Evolutionary conservation across 345 rosid genomes (phyloP), one percentile per base, ranked within the genome.

Genomic region (Nephelium lappaceum): DNA sequence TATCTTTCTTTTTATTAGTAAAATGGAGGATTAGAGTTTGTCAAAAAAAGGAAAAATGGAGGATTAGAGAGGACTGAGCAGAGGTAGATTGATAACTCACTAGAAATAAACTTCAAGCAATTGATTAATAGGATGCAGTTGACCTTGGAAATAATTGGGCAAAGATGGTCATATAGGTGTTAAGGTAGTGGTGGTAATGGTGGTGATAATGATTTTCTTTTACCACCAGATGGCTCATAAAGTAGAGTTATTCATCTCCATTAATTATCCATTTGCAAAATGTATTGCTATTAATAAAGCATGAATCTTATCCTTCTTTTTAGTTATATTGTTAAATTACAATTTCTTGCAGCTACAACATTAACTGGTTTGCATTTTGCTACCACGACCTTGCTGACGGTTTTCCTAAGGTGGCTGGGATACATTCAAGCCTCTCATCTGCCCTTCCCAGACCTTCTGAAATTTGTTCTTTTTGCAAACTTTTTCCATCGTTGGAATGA

Each of bases 401-500:
- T 72, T 84, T 85, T 87, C 80, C 84, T 96, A 45, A 86, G 94
- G 84, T 91, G 96, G 93, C 84, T 92, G 82, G 99, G 98, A 57
- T 95, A 91, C 85, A 94, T 95, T 78, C 99, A 95, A 79, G 74
- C 98, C 78, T 92, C 97, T 81, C 97, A 93, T 86, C 93, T 95
- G 69, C 99, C 98, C 23, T 75, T 92, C 27, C 72, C 80, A 9
- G 98, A 95, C 84, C 97, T 92, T 85, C 76, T 91, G 78, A 95
- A 91, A 73, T 95, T 95, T 69, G 88, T 95, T 80, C 11, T 94
- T 31, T 90, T 92, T 81, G 98, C 97, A 7, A 95, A 95, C 82
- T 93, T 91, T 91, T 84, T 95, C 99, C 8, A 94, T 95, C 23
- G 99, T 95, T 86, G 99, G 99, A 83, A 95, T 95, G 99, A 95